Percentiles rank a stretch among this genome's conserved stretches.
These are phyloP conservation scores for Tetraselmis striata DNA, from an alignment of 139 green algal species.

Conservation along the genomic window DNA sequence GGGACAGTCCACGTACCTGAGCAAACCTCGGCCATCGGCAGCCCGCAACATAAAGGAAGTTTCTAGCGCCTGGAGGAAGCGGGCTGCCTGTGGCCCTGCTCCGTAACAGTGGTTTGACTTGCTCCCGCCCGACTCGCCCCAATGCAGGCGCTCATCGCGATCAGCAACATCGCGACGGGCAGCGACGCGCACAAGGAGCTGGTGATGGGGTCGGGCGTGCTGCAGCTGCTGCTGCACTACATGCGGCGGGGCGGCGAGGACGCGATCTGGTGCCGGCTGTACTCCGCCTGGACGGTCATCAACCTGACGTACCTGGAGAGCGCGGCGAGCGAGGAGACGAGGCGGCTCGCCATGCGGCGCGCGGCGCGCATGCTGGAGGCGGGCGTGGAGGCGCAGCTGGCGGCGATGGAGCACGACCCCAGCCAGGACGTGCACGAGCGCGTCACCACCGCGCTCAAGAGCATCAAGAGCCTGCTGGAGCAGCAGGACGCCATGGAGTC, in stretches of 20 bases:
- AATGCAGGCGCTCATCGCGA: background rate
- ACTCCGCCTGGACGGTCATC: background rate
- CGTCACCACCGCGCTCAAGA: background rate
- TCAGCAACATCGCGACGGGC: background rate
- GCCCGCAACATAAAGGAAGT: too few species aligned
- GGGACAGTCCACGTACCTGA: too few species aligned
- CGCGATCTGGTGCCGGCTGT: background rate
- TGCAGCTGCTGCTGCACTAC: background rate
- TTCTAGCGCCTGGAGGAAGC: too few species aligned
- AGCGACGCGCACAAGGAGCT: background rate
- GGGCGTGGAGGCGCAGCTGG: background rate
- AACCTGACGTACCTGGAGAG: background rate
- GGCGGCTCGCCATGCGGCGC: background rate
- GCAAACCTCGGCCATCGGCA: too few species aligned
- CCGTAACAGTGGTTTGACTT: too few species aligned
- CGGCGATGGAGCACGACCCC: background rate
- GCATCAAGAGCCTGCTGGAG: background rate
- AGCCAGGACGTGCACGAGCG: background rate
- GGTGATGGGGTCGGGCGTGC: background rate
- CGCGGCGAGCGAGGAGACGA: background rate
- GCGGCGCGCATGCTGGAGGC: background rate
- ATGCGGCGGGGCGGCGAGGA: background rate
- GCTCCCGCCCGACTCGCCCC: too few species aligned
- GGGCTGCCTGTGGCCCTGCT: too few species aligned
- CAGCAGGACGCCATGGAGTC: background rate